Base-by-base conservation (phyloP, 2,329 filamentous ascomycete species). In the Plenodomus tracheiphilus region DNA sequence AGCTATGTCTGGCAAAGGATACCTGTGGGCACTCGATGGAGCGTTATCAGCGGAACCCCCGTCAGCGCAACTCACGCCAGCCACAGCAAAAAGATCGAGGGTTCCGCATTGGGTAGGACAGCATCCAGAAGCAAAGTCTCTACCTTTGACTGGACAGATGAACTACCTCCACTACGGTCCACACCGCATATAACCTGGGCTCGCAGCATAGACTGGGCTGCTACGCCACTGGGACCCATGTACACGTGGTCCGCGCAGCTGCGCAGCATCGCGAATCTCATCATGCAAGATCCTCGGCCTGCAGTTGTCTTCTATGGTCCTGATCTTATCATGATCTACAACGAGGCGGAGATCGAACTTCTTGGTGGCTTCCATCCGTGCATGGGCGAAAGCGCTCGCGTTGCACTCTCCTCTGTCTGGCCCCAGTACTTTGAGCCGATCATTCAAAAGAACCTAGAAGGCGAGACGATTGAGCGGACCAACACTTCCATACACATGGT, bases 401-500 rank as follows among this genome's bases (percentile, higher is more conserved):
- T 88, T 83, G 6, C 84, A 86, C 72, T 86, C 84, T 2, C 88
- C 82, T 1, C 88, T 86, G 85, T 91, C 86, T 70, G 68, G 69
- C 22, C 43, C 6, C 41, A 61, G 2, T 53, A 59, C 20, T 59
- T 66, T 30, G 52, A 65, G 34, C 58, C 64, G 1, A 57, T 69
- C 0, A 51, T 66, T 10, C 36, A 57, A 13, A 51, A 52, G 8
- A 64, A 66, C 13, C 20, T 61, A 1, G 55, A 54, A 2, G 63
- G 63, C 8, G 54, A 65, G 30, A 61, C 62, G 0, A 43, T 67
- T 1, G 54, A 56, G 28, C 54, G 65, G 63, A 83, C 89, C 47
- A 87, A 93, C 59, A 85, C 91, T 50, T 81, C 82, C 39, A 77
- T 92, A 1, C 89, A 91, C 59, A 78, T 93, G 20, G 75, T 79